A percentile compares a stretch with the other conserved stretches of the same genome.
These are phyloP conservation scores for Jimgerdemannia flammicorona DNA, from an alignment of 192 early-diverging fungal genomes.

Conservation along the genomic window DNA sequence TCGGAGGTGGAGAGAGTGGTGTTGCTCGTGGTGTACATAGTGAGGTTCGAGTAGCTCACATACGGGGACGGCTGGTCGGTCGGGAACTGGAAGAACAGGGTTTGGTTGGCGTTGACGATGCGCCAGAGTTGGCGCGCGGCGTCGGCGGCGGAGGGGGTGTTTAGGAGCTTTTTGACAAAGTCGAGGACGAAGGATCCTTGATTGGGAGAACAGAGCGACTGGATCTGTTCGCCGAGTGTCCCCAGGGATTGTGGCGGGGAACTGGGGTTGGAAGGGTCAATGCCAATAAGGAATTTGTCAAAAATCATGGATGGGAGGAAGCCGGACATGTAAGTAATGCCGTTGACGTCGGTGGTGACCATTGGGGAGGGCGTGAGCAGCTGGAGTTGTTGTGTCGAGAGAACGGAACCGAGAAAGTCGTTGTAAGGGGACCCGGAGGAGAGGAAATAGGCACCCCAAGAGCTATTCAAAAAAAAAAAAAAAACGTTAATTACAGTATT, in stretches of 20 bases:
- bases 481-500: neutral
- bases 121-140: slow-evolving; percentile 10
- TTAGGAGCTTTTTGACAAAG: slow-evolving; percentile 21
- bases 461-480: slow-evolving; percentile 2
- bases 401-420: neutral
- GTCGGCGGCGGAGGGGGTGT: slow-evolving; percentile 14
- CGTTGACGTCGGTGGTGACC: slow-evolving; percentile 7
- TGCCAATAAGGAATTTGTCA: slow-evolving; percentile 26
- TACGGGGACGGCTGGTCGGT: neutral
- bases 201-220: slow-evolving; percentile 26
- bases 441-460: slow-evolving; percentile 12
- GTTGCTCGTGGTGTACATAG: slow-evolving; percentile 10
- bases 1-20: slow-evolving; percentile 5
- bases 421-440: slow-evolving; percentile 6
- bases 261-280: neutral
- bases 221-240: slow-evolving; percentile 21
- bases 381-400: slow-evolving; percentile 7
- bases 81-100: slow-evolving; percentile 10
- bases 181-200: slow-evolving; percentile 24
- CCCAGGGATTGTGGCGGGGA: slow-evolving; percentile 5
- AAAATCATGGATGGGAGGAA: slow-evolving; percentile 36
- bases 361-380: slow-evolving; percentile 8
- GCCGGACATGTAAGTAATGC: slow-evolving; percentile 21
- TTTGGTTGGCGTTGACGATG: slow-evolving; percentile 4
- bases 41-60: slow-evolving; percentile 18